Percentiles rank a stretch among this genome's conserved stretches.
These are phyloP conservation scores for Boletus coccyginus DNA, from an alignment of 768 basidiomycete species.

Conservation along the genomic window DNA sequence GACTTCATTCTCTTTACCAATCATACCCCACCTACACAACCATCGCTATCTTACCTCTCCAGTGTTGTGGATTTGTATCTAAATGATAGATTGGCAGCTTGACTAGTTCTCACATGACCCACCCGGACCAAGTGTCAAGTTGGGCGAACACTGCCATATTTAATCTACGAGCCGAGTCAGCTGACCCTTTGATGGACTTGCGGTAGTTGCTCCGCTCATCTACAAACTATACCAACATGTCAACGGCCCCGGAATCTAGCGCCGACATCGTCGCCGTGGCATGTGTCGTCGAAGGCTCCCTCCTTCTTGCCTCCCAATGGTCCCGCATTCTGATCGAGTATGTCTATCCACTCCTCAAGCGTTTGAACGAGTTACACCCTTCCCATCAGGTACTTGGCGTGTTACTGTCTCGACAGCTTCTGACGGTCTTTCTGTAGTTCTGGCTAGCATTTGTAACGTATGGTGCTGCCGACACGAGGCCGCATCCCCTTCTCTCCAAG, in stretches of 20 bases:
- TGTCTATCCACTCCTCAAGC: conserved; percentile 48
- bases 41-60: conserved; percentile 10
- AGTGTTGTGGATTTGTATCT: conserved; percentile 6
- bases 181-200: not conserved
- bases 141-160: not conserved
- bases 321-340: conserved; percentile 43
- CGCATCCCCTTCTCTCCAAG: conserved; percentile 54
- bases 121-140: too few relatives aligned
- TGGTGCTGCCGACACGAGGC: conserved; percentile 53
- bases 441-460: conserved; percentile 60
- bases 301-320: conserved; percentile 55
- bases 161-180: not conserved
- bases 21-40: conserved; percentile 17
- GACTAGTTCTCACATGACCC: conserved; percentile 4
- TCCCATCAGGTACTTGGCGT: conserved; percentile 35
- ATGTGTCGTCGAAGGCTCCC: conserved; percentile 61
- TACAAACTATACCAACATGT: conserved; percentile 15
- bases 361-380: conserved; percentile 44
- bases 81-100: conserved; percentile 4
- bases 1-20: not conserved
- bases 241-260: conserved; percentile 12
- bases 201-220: not conserved
- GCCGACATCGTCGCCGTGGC: conserved; percentile 46
- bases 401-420: not conserved
- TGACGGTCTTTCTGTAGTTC: conserved; percentile 26